Evolutionary conservation across 805 yeast genomes (phyloP), one percentile per base, ranked within the genome.

Genomic region (Yarrowia divulgata): DNA sequence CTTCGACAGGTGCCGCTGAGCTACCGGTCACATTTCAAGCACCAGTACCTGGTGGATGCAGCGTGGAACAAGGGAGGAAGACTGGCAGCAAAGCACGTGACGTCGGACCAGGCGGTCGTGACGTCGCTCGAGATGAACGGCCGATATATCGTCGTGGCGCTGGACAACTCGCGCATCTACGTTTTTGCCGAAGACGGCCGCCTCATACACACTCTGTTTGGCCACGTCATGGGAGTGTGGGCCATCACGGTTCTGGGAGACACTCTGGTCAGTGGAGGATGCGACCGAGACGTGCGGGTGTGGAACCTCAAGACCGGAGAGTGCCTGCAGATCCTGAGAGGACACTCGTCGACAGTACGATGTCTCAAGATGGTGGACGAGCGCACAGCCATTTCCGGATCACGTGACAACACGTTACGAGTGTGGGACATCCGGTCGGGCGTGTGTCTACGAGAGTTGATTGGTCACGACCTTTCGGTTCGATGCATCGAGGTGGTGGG

Each of bases 141-240:
- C 52, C 73, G 74, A 43, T 81, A 79, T 71, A 78, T 80, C 35
- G 80, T 79, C 39, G 75, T 81, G 48, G 81, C 84, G 1, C 79
- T 84, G 72, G 84, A 82, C 72, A 78, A 80, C 69, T 79, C 84
- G 35, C 75, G 80, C 29, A 75, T 85, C 43, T 81, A 80, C 66
- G 80, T 82, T 34, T 80, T 83, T 72, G 73, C 77, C 45, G 75
- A 74, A 63, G 80, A 77, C 70, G 83, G 84, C 43, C 72, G 76
- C 57, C 74, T 80, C 63, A 73, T 93, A n/a, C 83, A 97, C 71
- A 93, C 98, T 0, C 97, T 94, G 76, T 92, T 91, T 79, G 99
- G 99, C 6, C 99, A 95, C 77, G 92, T 95, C 66, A 97, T 93
- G 83, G 99, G 98, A 49, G 97, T 95, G 14, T 94, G 98, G 98